Conservation (phyloP, 345 rosid species). For the Eucalyptus cloeziana region DNA sequence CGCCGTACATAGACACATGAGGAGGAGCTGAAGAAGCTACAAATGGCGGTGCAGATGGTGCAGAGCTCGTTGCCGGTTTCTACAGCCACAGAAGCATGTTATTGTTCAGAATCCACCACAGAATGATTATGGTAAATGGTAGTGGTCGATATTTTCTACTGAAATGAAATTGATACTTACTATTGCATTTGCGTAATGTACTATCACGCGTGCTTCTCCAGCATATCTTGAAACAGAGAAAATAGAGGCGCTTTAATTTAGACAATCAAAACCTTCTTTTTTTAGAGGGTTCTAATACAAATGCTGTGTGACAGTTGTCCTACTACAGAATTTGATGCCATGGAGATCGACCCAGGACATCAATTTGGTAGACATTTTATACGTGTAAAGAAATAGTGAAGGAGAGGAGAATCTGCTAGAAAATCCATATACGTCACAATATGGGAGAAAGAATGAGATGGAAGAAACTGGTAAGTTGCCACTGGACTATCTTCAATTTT, state of each 20-base stretch:
- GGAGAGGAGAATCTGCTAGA: not conserved
- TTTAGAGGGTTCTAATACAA: not conserved
- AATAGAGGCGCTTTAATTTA: not conserved
- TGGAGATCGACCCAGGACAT: not conserved
- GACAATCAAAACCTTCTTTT: not conserved
- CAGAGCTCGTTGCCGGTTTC: constrained; percentile 19
- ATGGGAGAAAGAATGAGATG: not conserved
- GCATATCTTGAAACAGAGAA: constrained; percentile 42
- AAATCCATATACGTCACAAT: not conserved
- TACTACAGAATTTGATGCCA: not conserved
- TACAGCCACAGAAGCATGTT: constrained; percentile 9
- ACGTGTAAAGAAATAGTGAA: not conserved
- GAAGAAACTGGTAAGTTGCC: not conserved
- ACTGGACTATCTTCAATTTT: not conserved
- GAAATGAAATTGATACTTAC: constrained; percentile 18
- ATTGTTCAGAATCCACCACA: not conserved
- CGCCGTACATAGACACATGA: not conserved
- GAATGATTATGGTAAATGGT: not conserved
- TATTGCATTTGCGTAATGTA: constrained; percentile 54
- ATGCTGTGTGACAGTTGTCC: not conserved
- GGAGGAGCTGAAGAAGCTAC: constrained; percentile 8
- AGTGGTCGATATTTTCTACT: not conserved
- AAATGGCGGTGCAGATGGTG: constrained; percentile 37
- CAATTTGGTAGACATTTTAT: not conserved
- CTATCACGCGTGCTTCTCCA: constrained; percentile 65